These are phyloP conservation scores for Verbena officinalis DNA, from an alignment of 257 asterid genomes.

Conservation along the genomic window DNA sequence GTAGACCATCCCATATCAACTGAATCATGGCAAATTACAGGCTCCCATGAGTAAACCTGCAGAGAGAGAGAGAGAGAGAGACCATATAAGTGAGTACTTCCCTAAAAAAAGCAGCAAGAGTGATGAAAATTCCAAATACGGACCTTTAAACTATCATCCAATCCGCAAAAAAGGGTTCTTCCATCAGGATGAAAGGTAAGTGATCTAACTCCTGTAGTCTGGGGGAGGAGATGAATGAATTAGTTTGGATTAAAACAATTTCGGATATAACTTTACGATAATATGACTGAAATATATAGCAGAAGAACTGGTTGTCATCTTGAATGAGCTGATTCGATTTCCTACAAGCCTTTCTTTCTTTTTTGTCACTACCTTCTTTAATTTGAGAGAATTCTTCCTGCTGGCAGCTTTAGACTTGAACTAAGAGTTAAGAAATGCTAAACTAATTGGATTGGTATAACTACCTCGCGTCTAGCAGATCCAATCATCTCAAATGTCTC, in stretches of 20 bases:
- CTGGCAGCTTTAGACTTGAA: constrained; percentile 14
- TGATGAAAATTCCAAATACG: constrained; percentile 22
- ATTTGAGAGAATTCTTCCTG: constrained; percentile 3
- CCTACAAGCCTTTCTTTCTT: background rate
- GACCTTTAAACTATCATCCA: constrained; percentile 96
- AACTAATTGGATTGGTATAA: constrained; percentile 24
- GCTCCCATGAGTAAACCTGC: constrained; percentile 99
- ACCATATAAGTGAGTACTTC: constrained; percentile 27
- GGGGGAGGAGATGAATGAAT: constrained; percentile 34
- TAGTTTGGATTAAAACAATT: constrained; percentile 15
- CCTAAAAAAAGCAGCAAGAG: constrained; percentile 7
- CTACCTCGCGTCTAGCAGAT: constrained; percentile 90
- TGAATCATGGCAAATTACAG: constrained; percentile 88
- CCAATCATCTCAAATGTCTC: constrained; percentile 99
- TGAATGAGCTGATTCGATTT: background rate
- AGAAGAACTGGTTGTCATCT: constrained; percentile 1
- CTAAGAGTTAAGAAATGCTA: constrained; percentile 15
- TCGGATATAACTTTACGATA: constrained; percentile 16
- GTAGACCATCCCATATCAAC: constrained; percentile 99
- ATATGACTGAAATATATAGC: background rate
- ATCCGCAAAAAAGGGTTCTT: constrained; percentile 83
- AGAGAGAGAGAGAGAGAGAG: constrained; percentile 34
- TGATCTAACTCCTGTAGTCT: constrained; percentile 91
- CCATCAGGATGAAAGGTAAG: constrained; percentile 93
- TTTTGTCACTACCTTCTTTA: constrained; percentile 9